phyloP scores from a whole-genome alignment of 768 basidiomycete species.

The Leccinum subgranulosum region DNA sequence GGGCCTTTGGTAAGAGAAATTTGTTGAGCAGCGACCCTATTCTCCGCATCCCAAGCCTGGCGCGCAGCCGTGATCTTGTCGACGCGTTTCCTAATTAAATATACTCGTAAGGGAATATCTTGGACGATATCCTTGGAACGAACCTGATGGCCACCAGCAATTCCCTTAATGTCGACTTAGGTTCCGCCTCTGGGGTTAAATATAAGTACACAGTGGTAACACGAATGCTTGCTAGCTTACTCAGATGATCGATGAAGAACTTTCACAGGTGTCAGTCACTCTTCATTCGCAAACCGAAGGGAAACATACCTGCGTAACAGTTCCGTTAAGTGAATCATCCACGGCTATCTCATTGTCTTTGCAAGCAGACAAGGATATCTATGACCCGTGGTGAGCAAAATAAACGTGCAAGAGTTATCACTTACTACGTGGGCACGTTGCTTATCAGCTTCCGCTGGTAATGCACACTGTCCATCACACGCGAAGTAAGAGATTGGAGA shows the following conservation, averaged over 20 bases:
- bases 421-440: conserved; percentile 24
- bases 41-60: conserved; percentile 4
- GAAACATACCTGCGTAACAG: conserved; percentile 21
- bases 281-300: neutral
- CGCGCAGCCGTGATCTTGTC: conserved; percentile 16
- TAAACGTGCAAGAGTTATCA: neutral
- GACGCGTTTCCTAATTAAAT: conserved; percentile 14
- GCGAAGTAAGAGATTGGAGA: conserved; percentile 16
- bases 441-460: neutral
- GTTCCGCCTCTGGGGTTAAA: conserved; percentile 15
- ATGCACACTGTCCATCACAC: conserved; percentile 20
- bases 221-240: conserved; percentile 10
- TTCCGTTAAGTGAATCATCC: conserved; percentile 15
- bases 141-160: conserved; percentile 25
- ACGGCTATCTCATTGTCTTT: conserved; percentile 23
- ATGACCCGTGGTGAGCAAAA: neutral
- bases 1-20: conserved; percentile 7
- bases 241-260: conserved; percentile 29
- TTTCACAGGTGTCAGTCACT: conserved; percentile 7
- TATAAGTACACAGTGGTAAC: neutral
- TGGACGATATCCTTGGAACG: neutral
- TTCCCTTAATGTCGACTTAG: conserved; percentile 21
- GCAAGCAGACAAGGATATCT: conserved; percentile 31
- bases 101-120: neutral
- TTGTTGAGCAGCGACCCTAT: conserved; percentile 7